Percentiles rank a stretch among this genome's conserved stretches.
These are phyloP conservation scores for Fraxinus angustifolia DNA, from an alignment of 305 asterid genomes.

Conservation along the genomic window DNA sequence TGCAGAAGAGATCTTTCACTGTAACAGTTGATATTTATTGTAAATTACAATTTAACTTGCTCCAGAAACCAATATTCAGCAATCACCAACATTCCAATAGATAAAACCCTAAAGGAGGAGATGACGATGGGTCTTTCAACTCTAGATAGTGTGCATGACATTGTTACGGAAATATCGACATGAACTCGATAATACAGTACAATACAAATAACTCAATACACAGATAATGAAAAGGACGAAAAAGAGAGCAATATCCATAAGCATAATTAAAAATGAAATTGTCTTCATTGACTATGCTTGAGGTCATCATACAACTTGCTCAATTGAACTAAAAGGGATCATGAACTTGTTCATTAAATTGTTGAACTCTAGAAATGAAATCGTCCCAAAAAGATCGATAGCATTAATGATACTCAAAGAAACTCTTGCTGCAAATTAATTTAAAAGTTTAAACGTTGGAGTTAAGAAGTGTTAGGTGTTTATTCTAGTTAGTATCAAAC, in stretches of 20 bases:
- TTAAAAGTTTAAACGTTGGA: not conserved
- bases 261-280: not conserved
- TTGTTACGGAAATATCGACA: no score
- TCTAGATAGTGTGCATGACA: not conserved
- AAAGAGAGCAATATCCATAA: not conserved
- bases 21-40: not conserved
- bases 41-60: not conserved
- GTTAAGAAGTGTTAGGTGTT: not conserved
- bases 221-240: not conserved
- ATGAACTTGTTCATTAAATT: not conserved
- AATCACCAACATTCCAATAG: not conserved
- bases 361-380: not conserved
- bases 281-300: not conserved
- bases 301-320: not conserved
- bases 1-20: not conserved
- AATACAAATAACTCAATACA: not conserved
- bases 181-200: not conserved
- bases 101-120: not conserved
- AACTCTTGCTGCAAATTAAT: not conserved
- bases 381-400: not conserved
- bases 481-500: not conserved
- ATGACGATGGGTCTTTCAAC: not conserved
- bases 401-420: not conserved
- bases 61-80: not conserved
- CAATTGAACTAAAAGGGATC: not conserved